Conservation (phyloP, 768 basidiomycete species). For the Suillus decipiens region DNA sequence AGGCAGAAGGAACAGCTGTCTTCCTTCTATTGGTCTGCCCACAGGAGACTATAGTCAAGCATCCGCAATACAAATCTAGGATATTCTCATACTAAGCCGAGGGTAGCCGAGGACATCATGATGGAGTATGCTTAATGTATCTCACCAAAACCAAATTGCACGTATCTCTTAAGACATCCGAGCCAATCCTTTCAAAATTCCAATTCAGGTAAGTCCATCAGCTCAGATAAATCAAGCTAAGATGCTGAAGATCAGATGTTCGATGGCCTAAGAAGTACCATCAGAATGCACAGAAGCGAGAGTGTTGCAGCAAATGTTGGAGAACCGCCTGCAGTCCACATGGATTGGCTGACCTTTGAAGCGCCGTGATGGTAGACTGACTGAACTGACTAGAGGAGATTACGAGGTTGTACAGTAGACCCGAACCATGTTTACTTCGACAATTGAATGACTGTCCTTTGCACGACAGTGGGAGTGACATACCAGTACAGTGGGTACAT, state of each 20-base stretch:
- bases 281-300: not conserved
- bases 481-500: no score
- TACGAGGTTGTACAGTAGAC: not conserved
- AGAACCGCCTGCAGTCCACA: not conserved
- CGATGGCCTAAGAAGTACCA: not conserved
- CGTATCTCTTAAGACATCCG: constrained; percentile 25
- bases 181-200: not conserved
- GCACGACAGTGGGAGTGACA: not conserved
- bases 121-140: not conserved
- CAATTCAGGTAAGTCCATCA: not conserved
- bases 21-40: not conserved
- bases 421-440: not conserved
- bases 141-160: not conserved
- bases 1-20: not conserved
- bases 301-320: not conserved
- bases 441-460: not conserved
- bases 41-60: constrained; percentile 32
- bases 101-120: not conserved
- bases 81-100: constrained; percentile 48
- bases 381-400: not conserved
- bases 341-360: not conserved
- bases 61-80: constrained; percentile 83
- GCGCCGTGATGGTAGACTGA: not conserved
- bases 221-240: not conserved
- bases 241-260: not conserved